These are phyloP conservation scores for Ascochyta fabae DNA, from an alignment of 2,329 filamentous ascomycete species.

Conservation along the genomic window DNA sequence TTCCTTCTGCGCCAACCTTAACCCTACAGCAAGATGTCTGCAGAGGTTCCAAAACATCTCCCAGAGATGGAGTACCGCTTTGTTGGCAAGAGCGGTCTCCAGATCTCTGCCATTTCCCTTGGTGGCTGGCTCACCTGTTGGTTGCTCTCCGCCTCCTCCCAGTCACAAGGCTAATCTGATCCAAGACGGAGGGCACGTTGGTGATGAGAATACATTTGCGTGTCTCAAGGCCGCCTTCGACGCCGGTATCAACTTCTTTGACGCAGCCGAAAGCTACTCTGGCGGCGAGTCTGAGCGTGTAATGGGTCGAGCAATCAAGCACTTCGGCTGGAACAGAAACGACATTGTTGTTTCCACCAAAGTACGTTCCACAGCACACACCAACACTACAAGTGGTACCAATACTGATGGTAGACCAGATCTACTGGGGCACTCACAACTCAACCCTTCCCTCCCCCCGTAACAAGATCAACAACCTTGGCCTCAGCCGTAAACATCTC, in stretches of 20 bases:
- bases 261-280: conserved; percentile 63
- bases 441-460: conserved; percentile 51
- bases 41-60: conserved; percentile 30
- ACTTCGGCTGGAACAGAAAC: conserved; percentile 64
- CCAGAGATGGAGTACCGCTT: conserved; percentile 73
- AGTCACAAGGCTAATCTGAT: background rate
- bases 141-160: background rate
- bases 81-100: conserved; percentile 73
- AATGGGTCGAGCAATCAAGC: conserved; percentile 64
- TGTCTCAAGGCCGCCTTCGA: conserved; percentile 63
- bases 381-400: background rate
- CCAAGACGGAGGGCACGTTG: conserved; percentile 70
- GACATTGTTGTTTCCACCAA: conserved; percentile 66
- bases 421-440: conserved; percentile 69
- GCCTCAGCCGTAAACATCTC: conserved; percentile 73
- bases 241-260: conserved; percentile 66
- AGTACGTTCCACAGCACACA: conserved; percentile 37
- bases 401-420: conserved; percentile 45
- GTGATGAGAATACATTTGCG: conserved; percentile 65
- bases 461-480: conserved; percentile 70
- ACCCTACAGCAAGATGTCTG: conserved; percentile 8
- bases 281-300: conserved; percentile 61
- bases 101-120: conserved; percentile 75
- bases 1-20: background rate
- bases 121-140: conserved; percentile 66